Evolutionary conservation across 23 red algal genomes (phyloP).

Genomic region (Porphyridium purpureum): DNA sequence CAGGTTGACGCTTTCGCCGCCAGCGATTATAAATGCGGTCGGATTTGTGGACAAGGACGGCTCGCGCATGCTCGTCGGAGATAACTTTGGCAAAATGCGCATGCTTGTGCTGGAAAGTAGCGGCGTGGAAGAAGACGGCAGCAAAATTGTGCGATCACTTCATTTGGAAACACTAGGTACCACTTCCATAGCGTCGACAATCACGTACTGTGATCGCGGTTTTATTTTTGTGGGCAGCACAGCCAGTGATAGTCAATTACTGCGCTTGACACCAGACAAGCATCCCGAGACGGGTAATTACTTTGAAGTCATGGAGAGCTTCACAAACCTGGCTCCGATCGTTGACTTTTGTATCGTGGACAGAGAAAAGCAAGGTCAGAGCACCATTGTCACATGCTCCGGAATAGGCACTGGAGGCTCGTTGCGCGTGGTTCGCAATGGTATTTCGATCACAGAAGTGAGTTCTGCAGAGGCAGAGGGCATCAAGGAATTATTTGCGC

Average conservation of each 20-base stretch:
- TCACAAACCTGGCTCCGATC: conserved; percentile 75
- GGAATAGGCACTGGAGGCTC: conserved; percentile 64
- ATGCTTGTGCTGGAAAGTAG: conserved; percentile 51
- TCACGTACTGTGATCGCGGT: conserved; percentile 65
- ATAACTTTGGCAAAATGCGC: conserved; percentile 59
- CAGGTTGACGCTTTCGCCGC: too few relatives aligned
- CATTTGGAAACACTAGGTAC: conserved; percentile 63
- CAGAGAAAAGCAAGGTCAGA: conserved; percentile 53
- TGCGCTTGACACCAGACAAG: conserved; percentile 19
- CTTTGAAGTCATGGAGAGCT: conserved; percentile 65
- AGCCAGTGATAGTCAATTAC: conserved; percentile 69
- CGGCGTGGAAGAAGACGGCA: conserved; percentile 2
- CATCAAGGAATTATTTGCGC: conserved; percentile 87
- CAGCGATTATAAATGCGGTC: too few relatives aligned
- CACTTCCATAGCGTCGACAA: conserved; percentile 34
- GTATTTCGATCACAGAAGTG: conserved; percentile 85
- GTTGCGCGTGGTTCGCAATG: conserved; percentile 82
- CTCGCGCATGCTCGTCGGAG: conserved; percentile 57
- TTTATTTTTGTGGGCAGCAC: conserved; percentile 76
- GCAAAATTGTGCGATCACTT: conserved; percentile 11
- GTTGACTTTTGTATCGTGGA: conserved; percentile 85
- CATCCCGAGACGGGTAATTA: conserved; percentile 16
- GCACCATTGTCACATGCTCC: conserved; percentile 89
- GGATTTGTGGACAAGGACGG: conserved; percentile 56
- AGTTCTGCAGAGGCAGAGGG: too few relatives aligned